A percentile compares a stretch with the other conserved stretches of the same genome.
phyloP scores from a whole-genome alignment of 495 filamentous ascomycete species.

The Annulohypoxylon nitens region DNA sequence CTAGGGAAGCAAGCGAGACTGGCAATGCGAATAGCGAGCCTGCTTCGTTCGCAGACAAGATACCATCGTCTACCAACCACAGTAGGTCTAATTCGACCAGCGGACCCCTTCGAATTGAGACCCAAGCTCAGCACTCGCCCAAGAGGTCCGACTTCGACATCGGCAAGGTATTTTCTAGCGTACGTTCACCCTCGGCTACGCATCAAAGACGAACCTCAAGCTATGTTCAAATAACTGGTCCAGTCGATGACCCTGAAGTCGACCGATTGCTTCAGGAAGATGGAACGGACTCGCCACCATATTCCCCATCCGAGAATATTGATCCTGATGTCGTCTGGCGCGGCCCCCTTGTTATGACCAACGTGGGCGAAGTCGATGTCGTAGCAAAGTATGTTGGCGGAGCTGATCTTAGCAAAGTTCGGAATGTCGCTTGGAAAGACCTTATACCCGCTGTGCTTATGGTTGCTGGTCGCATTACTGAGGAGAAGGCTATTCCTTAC shows the following conservation, averaged over 20 bases:
- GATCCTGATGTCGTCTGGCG: conserved; percentile 82
- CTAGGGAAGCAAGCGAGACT: conserved; percentile 51
- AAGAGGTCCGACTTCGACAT: conserved; percentile 73
- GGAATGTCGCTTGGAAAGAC: conserved; percentile 73
- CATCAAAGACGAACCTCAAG: conserved; percentile 62
- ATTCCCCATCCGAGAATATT: conserved; percentile 80
- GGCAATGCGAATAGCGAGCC: conserved; percentile 45
- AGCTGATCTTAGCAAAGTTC: conserved; percentile 72
- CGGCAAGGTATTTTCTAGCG: conserved; percentile 75
- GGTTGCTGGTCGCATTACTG: conserved; percentile 86
- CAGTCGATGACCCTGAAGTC: conserved; percentile 85
- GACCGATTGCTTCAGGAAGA: conserved; percentile 90
- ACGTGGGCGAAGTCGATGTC: conserved; percentile 77
- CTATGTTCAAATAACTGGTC: conserved; percentile 57
- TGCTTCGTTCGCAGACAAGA: conserved; percentile 50
- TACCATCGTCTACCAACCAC: conserved; percentile 36
- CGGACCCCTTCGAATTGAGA: conserved; percentile 64
- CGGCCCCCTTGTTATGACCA: conserved; percentile 81
- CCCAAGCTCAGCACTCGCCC: conserved; percentile 60
- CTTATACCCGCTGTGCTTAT: conserved; percentile 76
- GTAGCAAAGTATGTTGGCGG: conserved; percentile 88
- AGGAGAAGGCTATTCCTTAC: conserved; percentile 85
- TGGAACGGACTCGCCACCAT: conserved; percentile 83
- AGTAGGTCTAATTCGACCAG: conserved; percentile 44
- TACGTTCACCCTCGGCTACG: conserved; percentile 68